Base-by-base conservation (phyloP, 2,329 filamentous ascomycete genomes). In the Talaromyces verruculosus region DNA sequence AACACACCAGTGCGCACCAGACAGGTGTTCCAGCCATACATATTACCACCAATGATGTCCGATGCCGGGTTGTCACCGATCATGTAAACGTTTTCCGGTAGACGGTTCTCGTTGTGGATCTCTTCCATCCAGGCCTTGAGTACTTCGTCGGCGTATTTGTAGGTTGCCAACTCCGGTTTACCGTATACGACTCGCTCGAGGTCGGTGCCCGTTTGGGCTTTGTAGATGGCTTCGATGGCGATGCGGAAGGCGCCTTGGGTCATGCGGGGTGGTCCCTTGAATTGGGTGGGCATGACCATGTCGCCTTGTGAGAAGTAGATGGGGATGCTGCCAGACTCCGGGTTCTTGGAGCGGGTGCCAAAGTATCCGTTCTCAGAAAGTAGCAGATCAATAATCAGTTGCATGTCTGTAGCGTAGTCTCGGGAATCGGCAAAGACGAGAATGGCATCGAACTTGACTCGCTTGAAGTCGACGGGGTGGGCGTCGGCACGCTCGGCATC, bases 21-120 rank as follows among this genome's bases (percentile, higher is more conserved):
- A 74, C 90, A 92, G 2, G 90, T 92, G 80, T 92, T 92, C 90
- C 90, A 92, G 67, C 89, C 89, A 78, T 92, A 91, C 85, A 89
- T 90, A 84, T 92, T 92, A 68, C 89, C 90, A 68, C 90, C 90
- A 69, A 90, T 84, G 72, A 91, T 91, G 75, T 91, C 89, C 30
- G 87, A 90, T 30, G 87, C 87, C 6, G 89, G 89, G 81, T 91
- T 91, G 78, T 91, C 89, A 69, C 89, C 89, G 64, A 91, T 82
- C 89, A 91, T 91, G 84, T 91, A 91, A 76, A 91, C 83, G 79
- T 91, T 89, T 76, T 86, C 76, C 3, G 89, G 88, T 49, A 91
- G 81, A 67, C 80, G 83, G 82, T 90, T 87, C 77, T 91, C 89
- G 73, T 87, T 87, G 82, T 92, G 89, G 69, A 92, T 86, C 72